phyloP scores from a whole-genome alignment of 2,329 filamentous ascomycete species.

The Pseudopithomyces maydicus region DNA sequence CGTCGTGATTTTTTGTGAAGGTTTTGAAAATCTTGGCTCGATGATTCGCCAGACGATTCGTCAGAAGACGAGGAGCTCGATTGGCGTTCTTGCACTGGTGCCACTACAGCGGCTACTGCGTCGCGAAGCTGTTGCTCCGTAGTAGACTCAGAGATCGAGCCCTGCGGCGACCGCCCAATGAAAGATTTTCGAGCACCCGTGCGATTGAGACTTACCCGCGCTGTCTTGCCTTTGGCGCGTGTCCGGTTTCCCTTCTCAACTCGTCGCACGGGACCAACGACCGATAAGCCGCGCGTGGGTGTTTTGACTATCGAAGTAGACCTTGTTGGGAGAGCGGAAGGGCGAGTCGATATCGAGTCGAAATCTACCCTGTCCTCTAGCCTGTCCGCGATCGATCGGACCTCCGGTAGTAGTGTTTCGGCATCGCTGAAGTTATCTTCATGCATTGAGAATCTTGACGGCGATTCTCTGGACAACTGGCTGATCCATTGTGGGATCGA shows the following conservation, averaged over 20 bases:
- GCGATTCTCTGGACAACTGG: background rate
- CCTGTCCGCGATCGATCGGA: conserved; percentile 19
- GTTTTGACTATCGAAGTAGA: conserved; percentile 33
- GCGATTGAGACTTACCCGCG: conserved; percentile 21
- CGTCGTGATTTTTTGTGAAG: background rate
- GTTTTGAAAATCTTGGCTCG: background rate
- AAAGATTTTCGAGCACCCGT: conserved; percentile 33
- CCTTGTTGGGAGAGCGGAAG: conserved; percentile 18
- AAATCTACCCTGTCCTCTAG: conserved; percentile 26
- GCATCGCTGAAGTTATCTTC: conserved; percentile 37
- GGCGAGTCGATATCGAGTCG: conserved; percentile 16
- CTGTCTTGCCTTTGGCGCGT: conserved; percentile 15
- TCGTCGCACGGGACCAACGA: conserved; percentile 31
- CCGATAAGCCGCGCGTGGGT: conserved; percentile 34
- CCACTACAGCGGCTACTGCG: background rate
- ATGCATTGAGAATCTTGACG: conserved; percentile 15
- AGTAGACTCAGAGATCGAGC: conserved; percentile 3
- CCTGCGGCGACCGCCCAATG: conserved; percentile 18
- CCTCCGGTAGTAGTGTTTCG: conserved; percentile 32
- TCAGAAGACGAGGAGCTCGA: background rate
- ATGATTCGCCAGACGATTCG: background rate
- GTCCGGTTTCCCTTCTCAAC: conserved; percentile 21
- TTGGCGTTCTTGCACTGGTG: background rate
- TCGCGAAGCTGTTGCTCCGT: background rate
- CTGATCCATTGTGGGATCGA: conserved; percentile 18